Evolutionary conservation across 2,329 filamentous ascomycete genomes (phyloP).

Genomic region (Fusarium pseudoanthophilum): DNA sequence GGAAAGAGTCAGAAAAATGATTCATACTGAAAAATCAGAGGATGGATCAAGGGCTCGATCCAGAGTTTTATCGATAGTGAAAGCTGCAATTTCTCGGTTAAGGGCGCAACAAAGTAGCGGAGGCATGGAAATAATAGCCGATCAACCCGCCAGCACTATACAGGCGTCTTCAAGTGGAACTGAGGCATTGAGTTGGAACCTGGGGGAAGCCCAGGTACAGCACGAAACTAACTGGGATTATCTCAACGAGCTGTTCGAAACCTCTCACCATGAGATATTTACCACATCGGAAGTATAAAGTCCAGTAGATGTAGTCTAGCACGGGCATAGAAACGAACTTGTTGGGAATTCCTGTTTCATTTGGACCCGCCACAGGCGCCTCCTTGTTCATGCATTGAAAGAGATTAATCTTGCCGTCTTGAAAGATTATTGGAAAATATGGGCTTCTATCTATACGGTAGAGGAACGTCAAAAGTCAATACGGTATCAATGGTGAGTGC

Average conservation of each 20-base stretch:
- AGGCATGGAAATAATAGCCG: background rate
- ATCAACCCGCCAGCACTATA: background rate
- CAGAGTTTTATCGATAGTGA: background rate
- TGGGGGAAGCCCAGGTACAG: background rate
- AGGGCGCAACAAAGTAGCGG: background rate
- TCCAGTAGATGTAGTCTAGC: too few relatives aligned
- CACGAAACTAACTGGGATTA: background rate
- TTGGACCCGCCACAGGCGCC: background rate
- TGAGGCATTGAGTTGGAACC: background rate
- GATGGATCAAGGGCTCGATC: background rate
- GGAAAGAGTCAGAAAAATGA: background rate
- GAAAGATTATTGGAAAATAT: background rate
- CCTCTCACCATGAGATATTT: too few relatives aligned
- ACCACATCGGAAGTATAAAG: too few relatives aligned
- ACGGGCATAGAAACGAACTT: too few relatives aligned
- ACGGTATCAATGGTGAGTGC: background rate
- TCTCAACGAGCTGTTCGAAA: too few relatives aligned
- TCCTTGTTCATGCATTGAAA: background rate
- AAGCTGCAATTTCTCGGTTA: background rate
- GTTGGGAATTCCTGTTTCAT: background rate
- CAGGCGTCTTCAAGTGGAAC: background rate
- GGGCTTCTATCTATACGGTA: background rate
- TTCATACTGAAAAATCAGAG: background rate
- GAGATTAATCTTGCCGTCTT: background rate
- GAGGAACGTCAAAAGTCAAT: background rate